These are phyloP conservation scores for Fibroporia radiculosa DNA, from an alignment of 768 basidiomycete species.

Conservation along the genomic window DNA sequence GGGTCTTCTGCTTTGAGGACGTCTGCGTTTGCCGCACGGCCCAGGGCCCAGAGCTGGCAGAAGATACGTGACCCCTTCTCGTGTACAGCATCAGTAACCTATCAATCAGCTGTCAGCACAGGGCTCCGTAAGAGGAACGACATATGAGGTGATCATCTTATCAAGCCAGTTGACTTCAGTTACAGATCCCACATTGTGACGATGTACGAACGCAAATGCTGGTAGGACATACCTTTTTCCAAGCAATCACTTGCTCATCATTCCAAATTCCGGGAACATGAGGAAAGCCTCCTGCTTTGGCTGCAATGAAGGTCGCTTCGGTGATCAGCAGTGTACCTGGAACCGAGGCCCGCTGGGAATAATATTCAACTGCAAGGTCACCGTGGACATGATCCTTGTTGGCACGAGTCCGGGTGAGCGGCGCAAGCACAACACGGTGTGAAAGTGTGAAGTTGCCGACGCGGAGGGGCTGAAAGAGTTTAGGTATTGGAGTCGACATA, in stretches of 20 bases:
- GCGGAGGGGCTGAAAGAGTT: constrained; percentile 1
- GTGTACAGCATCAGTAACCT: constrained; percentile 54
- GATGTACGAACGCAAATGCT: not conserved
- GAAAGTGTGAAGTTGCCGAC: constrained; percentile 14
- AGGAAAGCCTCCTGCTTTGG: constrained; percentile 38
- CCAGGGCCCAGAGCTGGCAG: constrained; percentile 52
- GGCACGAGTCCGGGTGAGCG: constrained; percentile 38
- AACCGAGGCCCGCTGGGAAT: constrained; percentile 31
- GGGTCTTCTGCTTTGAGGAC: constrained; percentile 28
- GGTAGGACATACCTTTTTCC: constrained; percentile 39
- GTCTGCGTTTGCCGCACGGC: constrained; percentile 23
- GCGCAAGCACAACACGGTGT: constrained; percentile 46
- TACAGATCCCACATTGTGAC: not conserved
- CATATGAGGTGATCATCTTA: not conserved
- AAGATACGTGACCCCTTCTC: constrained; percentile 44
- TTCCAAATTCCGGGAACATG: constrained; percentile 60
- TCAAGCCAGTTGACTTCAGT: not conserved
- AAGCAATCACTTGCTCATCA: constrained; percentile 44
- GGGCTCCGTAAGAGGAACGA: not conserved
- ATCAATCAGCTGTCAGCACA: not conserved
- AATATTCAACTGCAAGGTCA: constrained; percentile 24
- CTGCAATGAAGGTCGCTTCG: constrained; percentile 48
- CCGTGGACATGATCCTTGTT: constrained; percentile 25
- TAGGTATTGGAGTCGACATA: too few relatives aligned
- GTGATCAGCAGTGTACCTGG: constrained; percentile 50